Evolutionary conservation across 179 eudicot genomes (phyloP), one percentile per base, ranked within the genome.

Genomic region (Silene noctiflora): DNA sequence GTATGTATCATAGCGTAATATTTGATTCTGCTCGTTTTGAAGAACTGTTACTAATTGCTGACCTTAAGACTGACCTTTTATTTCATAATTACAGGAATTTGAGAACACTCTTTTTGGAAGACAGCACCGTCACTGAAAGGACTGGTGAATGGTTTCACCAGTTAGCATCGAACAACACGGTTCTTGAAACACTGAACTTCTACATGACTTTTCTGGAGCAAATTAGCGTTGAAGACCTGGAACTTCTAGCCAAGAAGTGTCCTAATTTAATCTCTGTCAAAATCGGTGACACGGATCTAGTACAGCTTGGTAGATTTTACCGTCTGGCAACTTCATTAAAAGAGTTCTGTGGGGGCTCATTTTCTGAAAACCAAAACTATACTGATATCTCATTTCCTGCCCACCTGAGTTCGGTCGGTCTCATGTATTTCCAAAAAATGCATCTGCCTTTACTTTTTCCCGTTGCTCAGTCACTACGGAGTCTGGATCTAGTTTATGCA

Each of bases 401-500:
- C 27, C 82, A 55, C 44, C 67, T 93, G 76, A 79, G 83, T 60
- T 75, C 84, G 60, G 77, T 93, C 81, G 95, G 96, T 74, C 83
- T 90, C 51, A 86, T 83, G 70, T 89, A 69, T 81, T 71, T 91
- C 83, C 87, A 87, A 60, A 76, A 75, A 24, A 72, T 67, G 63
- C 91, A 91, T 69, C 74, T 91, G 92, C 86, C 86, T 48, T 77
- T 93, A 81, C 77, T 90, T 51, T 88, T 79, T 75, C 96, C 97
- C 20, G 62, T 88, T 72, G 85, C 95, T 9, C 82, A 84, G 33
- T 71, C 75, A 69, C 82, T 93, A 33, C 89, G 39, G 85, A 91
- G 85, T 76, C 76, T 93, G 88, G 97, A 93, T 78, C 95, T 93
- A 27, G 86, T 90, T 21, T 93, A 88, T 62, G 89, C 93, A 20